These are phyloP conservation scores for Blastomyces parvus DNA, from an alignment of 2,329 filamentous ascomycete genomes.

Conservation along the genomic window DNA sequence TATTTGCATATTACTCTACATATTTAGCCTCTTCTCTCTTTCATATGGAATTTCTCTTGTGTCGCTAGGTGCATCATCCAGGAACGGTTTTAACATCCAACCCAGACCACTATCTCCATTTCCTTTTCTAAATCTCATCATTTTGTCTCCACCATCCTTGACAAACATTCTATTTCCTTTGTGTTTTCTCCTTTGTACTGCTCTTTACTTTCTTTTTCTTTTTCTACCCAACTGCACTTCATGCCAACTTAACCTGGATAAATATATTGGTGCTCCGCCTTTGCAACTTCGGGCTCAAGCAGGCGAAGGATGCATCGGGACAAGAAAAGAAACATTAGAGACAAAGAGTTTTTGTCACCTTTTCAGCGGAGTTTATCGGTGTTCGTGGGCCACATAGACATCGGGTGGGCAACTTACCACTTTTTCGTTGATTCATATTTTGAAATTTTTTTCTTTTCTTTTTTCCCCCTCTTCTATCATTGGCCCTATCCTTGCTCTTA, in stretches of 20 bases:
- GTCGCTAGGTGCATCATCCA: not conserved
- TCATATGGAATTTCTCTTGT: constrained; percentile 1
- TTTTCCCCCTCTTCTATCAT: not conserved
- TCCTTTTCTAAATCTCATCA: not conserved
- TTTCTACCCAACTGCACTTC: not conserved
- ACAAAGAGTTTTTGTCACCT: not conserved
- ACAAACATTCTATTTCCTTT: not conserved
- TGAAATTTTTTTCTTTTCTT: not conserved
- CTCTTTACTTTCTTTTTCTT: not conserved
- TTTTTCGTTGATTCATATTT: constrained; percentile 1
- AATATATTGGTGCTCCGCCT: not conserved
- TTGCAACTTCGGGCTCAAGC: not conserved
- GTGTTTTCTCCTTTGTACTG: not conserved
- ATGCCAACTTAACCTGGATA: not conserved
- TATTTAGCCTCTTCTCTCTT: not conserved
- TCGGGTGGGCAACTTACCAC: not conserved
- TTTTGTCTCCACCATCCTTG: not conserved
- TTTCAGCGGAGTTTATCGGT: not conserved
- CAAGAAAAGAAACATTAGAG: not conserved
- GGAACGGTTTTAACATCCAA: not conserved
- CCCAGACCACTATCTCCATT: not conserved
- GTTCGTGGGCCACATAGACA: not conserved
- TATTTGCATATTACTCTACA: not conserved
- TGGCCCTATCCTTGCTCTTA: not conserved
- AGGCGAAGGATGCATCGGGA: not conserved